Conservation (phyloP, 2,329 filamentous ascomycete species). For the Rhexocercosporidium sp. region DNA sequence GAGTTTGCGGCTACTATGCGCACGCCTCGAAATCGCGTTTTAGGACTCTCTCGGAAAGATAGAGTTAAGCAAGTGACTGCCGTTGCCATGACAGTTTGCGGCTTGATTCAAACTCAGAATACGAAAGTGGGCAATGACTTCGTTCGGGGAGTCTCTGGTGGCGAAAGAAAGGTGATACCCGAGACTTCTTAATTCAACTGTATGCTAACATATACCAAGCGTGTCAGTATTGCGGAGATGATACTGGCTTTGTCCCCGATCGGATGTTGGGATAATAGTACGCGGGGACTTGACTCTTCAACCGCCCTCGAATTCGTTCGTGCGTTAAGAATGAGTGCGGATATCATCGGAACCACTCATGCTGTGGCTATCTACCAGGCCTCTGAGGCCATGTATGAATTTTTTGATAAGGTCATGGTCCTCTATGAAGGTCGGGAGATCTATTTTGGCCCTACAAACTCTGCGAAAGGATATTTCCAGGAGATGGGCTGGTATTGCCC, state of each 20-base stretch:
- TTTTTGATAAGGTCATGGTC: constrained; percentile 72
- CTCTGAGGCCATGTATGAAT: constrained; percentile 69
- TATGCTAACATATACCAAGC: constrained; percentile 52
- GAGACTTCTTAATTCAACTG: too few species aligned
- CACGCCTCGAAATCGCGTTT: constrained; percentile 64
- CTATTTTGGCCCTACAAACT: constrained; percentile 68
- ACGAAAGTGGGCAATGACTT: constrained; percentile 80
- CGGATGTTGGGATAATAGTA: constrained; percentile 47
- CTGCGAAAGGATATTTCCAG: constrained; percentile 72
- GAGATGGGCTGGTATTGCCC: constrained; percentile 72
- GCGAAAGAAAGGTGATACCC: constrained; percentile 54
- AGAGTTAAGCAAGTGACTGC: constrained; percentile 49
- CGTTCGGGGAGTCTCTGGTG: constrained; percentile 71
- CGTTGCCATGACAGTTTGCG: constrained; percentile 74
- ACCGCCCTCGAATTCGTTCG: constrained; percentile 77
- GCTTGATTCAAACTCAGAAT: constrained; percentile 73
- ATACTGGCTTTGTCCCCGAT: constrained; percentile 59
- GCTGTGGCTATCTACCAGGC: constrained; percentile 77
- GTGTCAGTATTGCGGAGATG: constrained; percentile 82
- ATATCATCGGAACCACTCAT: constrained; percentile 66
- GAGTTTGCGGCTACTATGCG: constrained; percentile 73
- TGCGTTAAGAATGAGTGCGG: constrained; percentile 66
- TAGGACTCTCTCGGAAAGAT: constrained; percentile 62
- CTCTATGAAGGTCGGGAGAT: constrained; percentile 73
- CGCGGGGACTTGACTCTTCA: constrained; percentile 74